phyloP scores from a whole-genome alignment of 192 early-diverging fungal genomes.

The Kickxella alabastrina region DNA sequence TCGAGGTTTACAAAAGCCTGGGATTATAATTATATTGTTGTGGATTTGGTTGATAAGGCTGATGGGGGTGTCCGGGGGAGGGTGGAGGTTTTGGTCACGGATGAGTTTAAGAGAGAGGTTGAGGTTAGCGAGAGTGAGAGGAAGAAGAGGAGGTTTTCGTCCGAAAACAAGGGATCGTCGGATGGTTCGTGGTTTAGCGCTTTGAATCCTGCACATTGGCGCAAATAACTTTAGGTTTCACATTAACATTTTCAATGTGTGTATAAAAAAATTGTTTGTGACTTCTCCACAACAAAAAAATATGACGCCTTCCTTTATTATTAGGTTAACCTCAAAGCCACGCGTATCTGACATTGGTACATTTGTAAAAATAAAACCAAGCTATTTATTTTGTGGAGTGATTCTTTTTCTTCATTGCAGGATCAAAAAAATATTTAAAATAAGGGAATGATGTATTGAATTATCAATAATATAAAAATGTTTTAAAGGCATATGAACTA shows the following conservation, averaged over 20 bases:
- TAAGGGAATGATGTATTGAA: no score
- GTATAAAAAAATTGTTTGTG: neutral
- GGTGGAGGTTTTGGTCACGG: constrained; percentile 34
- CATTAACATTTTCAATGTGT: neutral
- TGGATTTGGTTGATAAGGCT: constrained; percentile 19
- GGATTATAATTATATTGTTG: constrained; percentile 41
- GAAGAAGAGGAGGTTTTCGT: constrained; percentile 16
- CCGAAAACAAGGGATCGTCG: neutral
- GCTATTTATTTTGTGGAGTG: no score
- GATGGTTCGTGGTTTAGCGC: constrained; percentile 46
- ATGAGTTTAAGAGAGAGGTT: constrained; percentile 27
- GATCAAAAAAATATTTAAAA: no score
- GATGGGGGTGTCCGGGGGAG: neutral
- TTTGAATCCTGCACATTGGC: constrained; percentile 30
- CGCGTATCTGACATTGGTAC: neutral
- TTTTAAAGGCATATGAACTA: no score
- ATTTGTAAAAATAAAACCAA: neutral
- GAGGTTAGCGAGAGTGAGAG: neutral
- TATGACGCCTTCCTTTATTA: neutral
- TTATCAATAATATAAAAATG: no score
- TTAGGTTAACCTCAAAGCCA: no score
- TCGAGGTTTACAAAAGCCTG: constrained; percentile 11
- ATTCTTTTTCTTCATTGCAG: no score
- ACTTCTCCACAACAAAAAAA: neutral
- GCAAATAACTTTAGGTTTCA: constrained; percentile 8